These are phyloP conservation scores for Pterocarpus santalinus DNA, from an alignment of 306 rosid species.

Conservation along the genomic window DNA sequence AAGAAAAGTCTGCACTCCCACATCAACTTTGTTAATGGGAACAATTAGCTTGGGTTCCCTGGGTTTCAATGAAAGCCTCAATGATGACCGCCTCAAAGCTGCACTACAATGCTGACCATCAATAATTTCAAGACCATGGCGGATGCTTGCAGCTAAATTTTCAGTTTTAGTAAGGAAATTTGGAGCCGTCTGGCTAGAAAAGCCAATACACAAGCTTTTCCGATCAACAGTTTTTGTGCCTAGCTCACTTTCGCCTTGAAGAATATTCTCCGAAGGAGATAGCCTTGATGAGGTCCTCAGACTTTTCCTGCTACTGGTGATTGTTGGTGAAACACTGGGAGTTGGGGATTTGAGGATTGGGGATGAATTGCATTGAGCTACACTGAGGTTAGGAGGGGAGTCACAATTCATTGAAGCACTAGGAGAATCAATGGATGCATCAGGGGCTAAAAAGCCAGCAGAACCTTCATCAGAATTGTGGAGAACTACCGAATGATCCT, in stretches of 20 bases:
- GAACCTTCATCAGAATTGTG: slow-evolving; percentile 46
- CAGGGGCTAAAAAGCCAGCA: slow-evolving; percentile 47
- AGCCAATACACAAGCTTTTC: slow-evolving; percentile 48
- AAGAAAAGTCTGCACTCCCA: slow-evolving; percentile 68
- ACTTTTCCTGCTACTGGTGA: slow-evolving; percentile 87
- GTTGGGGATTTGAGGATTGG: slow-evolving; percentile 70
- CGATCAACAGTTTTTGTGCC: slow-evolving; percentile 44
- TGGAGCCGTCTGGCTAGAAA: slow-evolving; percentile 57
- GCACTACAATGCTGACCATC: slow-evolving; percentile 61
- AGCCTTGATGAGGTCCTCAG: slow-evolving; percentile 75
- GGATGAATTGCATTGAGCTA: slow-evolving; percentile 57
- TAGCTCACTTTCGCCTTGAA: slow-evolving; percentile 43
- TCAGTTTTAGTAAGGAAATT: slow-evolving; percentile 60
- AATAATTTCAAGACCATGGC: slow-evolving; percentile 76
- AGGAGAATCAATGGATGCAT: slow-evolving; percentile 53
- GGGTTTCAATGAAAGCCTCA: slow-evolving; percentile 68
- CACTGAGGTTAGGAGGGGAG: slow-evolving; percentile 59
- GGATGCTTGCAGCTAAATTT: slow-evolving; percentile 80
- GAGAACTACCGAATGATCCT: slow-evolving; percentile 49
- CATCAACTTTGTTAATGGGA: slow-evolving; percentile 67
- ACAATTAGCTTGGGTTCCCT: slow-evolving; percentile 55
- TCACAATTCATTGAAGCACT: slow-evolving; percentile 55
- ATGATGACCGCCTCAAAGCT: slow-evolving; percentile 65
- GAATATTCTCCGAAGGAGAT: slow-evolving; percentile 73
- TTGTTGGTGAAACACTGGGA: slow-evolving; percentile 77